Evolutionary conservation across 1,284 basidiomycete species (phyloP), one percentile per base, ranked within the genome.

Genomic region (Acaromyces ingoldii): DNA sequence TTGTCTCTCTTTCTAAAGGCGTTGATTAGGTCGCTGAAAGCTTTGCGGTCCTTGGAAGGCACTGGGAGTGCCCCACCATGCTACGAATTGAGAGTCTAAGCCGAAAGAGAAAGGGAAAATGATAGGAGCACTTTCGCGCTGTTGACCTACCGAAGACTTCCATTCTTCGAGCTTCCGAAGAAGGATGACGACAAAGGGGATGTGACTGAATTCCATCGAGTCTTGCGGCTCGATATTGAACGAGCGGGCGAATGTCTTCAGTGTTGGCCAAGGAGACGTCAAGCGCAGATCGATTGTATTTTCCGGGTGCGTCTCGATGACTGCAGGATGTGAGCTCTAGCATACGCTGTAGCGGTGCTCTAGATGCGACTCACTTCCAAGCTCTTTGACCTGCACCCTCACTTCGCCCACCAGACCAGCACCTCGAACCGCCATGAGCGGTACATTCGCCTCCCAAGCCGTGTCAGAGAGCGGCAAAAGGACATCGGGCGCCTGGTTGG

Each of bases 251-350:
- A 60, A 64, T 10, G 49, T 55, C n/a, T 57, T 26, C 5, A 74
- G 65, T 49, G 62, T 82, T 0, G 88, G 85, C 80, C 96, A 97
- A 0, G 93, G 88, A 50, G 84, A 82, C 76, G 91, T 88, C 57
- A 98, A 85, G 31, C 91, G 84, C 0, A 98, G 80, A 6, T 71
- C 68, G 19, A 67, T 60, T 6, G 69, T 55, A 33, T 81, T 84
- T 62, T 95, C 90, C 0, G 90, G 87, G 77, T 98, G 95, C 15
- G 87, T 89, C 71, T 97, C 91, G 66, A 95, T 85, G 67, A 98
- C 90, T 87, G 55, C 19, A 45, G 24, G 29, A 24, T 9, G 21
- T 40, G 43, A 26, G 28, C n/a, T 21, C 5, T 36, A 15, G 29
- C 4, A 4, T 10, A 21, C 2, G 26, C 45, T 6, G 43, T 49